A percentile compares a stretch with the other conserved stretches of the same genome.
Evolutionary conservation across 257 asterid species (phyloP).

Genomic region (Knoxia roxburghii): DNA sequence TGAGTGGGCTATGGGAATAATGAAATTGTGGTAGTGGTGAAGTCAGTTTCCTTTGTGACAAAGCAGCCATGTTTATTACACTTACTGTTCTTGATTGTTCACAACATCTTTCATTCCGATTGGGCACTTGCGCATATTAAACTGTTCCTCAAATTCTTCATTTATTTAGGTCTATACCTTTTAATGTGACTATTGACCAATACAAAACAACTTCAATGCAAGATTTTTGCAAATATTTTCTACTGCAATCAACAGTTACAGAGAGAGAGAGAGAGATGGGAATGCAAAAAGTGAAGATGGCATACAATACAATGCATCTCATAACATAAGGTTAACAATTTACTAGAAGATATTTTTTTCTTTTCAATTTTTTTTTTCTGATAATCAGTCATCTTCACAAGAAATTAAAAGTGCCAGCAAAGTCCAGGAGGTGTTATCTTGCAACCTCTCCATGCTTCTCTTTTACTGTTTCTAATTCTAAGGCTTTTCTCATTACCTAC

Average conservation of each 20-base stretch:
- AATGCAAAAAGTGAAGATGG: not conserved
- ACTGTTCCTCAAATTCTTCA: slow-evolving; percentile 9
- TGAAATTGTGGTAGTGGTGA: slow-evolving; percentile 3
- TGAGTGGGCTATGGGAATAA: not conserved
- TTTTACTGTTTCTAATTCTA: slow-evolving; percentile 41
- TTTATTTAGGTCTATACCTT: not conserved
- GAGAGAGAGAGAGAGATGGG: not conserved
- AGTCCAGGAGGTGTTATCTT: slow-evolving; percentile 32
- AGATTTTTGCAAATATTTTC: not conserved
- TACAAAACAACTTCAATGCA: not conserved
- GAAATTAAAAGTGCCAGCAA: slow-evolving; percentile 36
- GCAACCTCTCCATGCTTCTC: slow-evolving; percentile 47
- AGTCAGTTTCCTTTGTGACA: slow-evolving; percentile 11
- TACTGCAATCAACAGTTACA: not conserved
- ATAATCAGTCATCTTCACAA: slow-evolving; percentile 36
- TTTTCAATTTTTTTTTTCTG: slow-evolving; percentile 7
- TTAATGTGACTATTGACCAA: slow-evolving; percentile 9
- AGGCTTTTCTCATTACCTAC: slow-evolving; percentile 70
- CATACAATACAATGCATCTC: not conserved
- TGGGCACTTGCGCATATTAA: not conserved
- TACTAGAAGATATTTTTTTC: not conserved
- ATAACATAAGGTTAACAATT: not conserved
- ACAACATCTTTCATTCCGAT: slow-evolving; percentile 1
- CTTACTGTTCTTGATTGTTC: not conserved
- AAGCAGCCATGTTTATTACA: slow-evolving; percentile 12